Conservation (phyloP, 2,329 filamentous ascomycete species). For the Sporothrix mexicana region DNA sequence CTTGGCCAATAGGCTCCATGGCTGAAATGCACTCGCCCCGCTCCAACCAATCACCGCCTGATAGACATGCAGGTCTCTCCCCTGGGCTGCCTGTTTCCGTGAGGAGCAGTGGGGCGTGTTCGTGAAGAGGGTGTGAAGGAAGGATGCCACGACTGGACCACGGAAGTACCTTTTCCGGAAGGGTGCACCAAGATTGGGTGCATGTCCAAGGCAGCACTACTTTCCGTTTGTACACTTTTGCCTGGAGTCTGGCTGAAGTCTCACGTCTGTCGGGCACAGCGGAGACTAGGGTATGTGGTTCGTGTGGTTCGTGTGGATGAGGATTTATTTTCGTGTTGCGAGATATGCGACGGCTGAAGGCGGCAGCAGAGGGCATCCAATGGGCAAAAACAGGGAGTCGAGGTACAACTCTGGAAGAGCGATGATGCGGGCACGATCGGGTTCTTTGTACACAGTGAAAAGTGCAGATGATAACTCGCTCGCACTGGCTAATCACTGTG, state of each 20-base stretch:
- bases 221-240: background rate
- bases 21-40: too few relatives aligned
- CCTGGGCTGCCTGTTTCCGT: background rate
- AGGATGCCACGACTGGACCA: background rate
- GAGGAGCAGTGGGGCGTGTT: background rate
- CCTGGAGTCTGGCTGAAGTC: background rate
- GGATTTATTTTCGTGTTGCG: conserved; percentile 8
- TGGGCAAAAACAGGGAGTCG: too few relatives aligned
- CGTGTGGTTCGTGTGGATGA: background rate
- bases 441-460: background rate
- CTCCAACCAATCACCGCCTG: background rate
- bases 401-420: background rate
- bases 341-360: conserved; percentile 4
- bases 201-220: background rate
- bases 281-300: background rate
- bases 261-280: conserved; percentile 23
- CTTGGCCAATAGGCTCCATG: background rate
- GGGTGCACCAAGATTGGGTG: background rate
- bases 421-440: background rate
- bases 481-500: background rate
- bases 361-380: background rate
- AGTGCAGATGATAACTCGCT: background rate
- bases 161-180: background rate
- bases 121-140: conserved; percentile 1
- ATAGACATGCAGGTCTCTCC: too few relatives aligned